Percentiles rank a stretch among this genome's conserved stretches.
Conservation (phyloP, 2,329 filamentous ascomycete genomes). For the Elsinoe perseae region DNA sequence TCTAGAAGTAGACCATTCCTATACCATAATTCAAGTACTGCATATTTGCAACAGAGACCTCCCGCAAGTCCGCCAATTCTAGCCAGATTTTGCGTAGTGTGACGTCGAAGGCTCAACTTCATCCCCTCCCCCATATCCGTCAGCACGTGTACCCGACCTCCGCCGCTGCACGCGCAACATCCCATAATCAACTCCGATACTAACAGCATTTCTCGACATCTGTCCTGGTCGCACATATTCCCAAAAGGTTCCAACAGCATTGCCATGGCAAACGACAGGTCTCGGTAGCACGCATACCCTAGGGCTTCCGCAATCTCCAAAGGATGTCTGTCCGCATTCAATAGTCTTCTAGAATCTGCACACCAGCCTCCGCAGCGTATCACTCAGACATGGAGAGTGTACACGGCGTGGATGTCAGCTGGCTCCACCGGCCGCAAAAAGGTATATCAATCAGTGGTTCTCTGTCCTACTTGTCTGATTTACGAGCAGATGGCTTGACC, state of each 20-base stretch:
- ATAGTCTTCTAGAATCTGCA: not conserved
- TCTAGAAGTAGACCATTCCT: not conserved
- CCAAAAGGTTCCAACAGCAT: not conserved
- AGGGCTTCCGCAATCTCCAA: not conserved
- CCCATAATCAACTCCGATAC: not conserved
- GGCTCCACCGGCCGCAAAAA: conserved; percentile 77
- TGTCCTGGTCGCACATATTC: not conserved
- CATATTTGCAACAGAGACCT: too few species aligned
- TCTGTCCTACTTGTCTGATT: not conserved
- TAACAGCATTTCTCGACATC: not conserved
- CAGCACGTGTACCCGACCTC: not conserved
- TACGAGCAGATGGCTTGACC: not conserved
- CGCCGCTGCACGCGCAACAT: not conserved
- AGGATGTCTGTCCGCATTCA: not conserved
- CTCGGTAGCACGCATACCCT: not conserved
- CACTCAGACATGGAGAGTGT: conserved; percentile 61
- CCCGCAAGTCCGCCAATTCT: too few species aligned
- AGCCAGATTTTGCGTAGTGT: too few species aligned
- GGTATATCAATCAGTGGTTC: conserved; percentile 46
- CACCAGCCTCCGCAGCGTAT: not conserved
- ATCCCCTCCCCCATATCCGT: not conserved
- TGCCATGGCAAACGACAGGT: not conserved
- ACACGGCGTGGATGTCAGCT: conserved; percentile 78
- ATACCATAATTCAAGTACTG: too few species aligned
- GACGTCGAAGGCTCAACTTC: too few species aligned